Percentiles rank a stretch among this genome's conserved stretches.
These are phyloP conservation scores for Achlya hypogyna DNA, from an alignment of 352 stramenopile species.

Conservation along the genomic window DNA sequence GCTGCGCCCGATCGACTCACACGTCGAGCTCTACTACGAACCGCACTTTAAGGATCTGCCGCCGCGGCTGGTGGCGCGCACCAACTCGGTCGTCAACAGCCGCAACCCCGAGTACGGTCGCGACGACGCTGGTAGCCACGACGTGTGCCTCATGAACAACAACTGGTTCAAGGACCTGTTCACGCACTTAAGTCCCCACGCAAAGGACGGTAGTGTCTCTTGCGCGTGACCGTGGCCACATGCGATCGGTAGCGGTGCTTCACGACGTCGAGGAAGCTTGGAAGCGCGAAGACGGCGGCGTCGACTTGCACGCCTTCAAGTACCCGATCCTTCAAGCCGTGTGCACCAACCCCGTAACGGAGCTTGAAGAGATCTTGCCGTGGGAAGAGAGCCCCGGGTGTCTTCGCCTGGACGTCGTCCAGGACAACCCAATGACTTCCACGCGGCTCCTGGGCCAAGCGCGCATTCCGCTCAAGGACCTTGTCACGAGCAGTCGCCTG, in stretches of 20 bases:
- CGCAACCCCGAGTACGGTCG: constrained; percentile 24
- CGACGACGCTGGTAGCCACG: constrained; percentile 7
- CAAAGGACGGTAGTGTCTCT: constrained; percentile 17
- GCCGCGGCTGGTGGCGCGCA: constrained; percentile 27
- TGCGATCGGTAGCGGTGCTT: constrained; percentile 18
- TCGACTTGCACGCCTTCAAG: constrained; percentile 29
- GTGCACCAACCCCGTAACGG: constrained; percentile 4
- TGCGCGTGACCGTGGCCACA: not conserved
- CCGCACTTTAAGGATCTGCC: constrained; percentile 33
- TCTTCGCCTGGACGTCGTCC: constrained; percentile 32
- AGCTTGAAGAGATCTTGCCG: constrained; percentile 22
- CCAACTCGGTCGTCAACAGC: constrained; percentile 21
- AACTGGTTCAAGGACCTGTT: constrained; percentile 23
- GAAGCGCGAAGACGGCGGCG: constrained; percentile 19
- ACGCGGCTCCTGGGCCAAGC: constrained; percentile 23
- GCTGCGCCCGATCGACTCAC: constrained; percentile 20
- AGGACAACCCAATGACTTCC: constrained; percentile 17
- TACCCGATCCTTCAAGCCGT: constrained; percentile 29
- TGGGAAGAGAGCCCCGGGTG: constrained; percentile 24
- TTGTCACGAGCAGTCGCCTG: constrained; percentile 21
- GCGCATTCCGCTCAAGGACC: constrained; percentile 24
- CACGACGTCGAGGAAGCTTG: constrained; percentile 32
- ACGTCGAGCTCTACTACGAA: constrained; percentile 31
- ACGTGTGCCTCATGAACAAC: constrained; percentile 26
- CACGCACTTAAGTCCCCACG: constrained; percentile 22